Evolutionary conservation across 2,329 filamentous ascomycete species (phyloP), one percentile per base, ranked within the genome.

Genomic region (Botrytis elliptica): DNA sequence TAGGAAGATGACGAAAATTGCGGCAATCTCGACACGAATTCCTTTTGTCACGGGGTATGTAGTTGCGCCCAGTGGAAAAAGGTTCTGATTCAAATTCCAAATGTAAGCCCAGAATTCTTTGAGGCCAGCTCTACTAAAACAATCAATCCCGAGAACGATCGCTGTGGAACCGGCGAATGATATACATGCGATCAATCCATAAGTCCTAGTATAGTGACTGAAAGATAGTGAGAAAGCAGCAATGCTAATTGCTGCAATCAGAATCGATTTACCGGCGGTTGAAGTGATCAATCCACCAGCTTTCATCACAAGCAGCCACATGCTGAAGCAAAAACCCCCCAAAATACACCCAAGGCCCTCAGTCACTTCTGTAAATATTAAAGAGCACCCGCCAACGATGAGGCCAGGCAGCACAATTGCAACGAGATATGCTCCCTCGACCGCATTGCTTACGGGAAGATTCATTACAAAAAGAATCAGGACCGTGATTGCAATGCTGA

Each of bases 41-140:
- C 93, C 93, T 78, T 91, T 92, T 0, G 94, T 98, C 20, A 97
- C 84, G 0, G 95, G 95, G 80, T 97, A 98, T 0, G 92, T 94
- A 66, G 86, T 85, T 1, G 92, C 92, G 55, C 89, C 88, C 3
- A 94, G 84, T 0, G 95, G 95, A 79, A 98, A 98, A 0, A 94
- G 84, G 69, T 92, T 86, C 60, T 90, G 85, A 81, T 98, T 98
- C 57, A 98, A 83, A 64, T 85, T 85, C 95, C 95, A 98, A 55
- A 97, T 86, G 81, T 97, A 98, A 9, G 93, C 88, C 95, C 95
- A 98, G 78, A 98, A 98, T 81, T 98, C 95, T 82, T 97, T 98
- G 78, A 97, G 84, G 0, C 95, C 95, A n/a, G 94, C 94, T 75
- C 90, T 87, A 79, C 91, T 95, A 79, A 95, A 97, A 82, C 94